Conservation (phyloP, 306 rosid genomes). For the Bauhinia variegata region DNA sequence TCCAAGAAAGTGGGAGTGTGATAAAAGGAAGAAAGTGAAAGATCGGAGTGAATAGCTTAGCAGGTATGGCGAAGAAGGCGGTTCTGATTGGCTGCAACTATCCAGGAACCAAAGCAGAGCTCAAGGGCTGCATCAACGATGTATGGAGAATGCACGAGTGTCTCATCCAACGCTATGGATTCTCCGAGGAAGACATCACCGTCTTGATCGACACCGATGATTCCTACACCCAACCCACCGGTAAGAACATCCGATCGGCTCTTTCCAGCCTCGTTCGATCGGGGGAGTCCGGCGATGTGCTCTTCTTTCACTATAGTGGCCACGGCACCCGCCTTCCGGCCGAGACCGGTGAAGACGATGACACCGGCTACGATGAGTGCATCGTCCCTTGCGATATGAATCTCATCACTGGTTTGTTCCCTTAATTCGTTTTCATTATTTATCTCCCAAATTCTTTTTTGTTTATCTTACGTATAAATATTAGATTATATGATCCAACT, state of each 20-base stretch:
- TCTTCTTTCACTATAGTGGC: slow-evolving; percentile 87
- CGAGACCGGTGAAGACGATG: slow-evolving; percentile 94
- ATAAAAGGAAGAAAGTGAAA: too few species aligned
- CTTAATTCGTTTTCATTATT: too few species aligned
- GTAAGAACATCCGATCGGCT: slow-evolving; percentile 68
- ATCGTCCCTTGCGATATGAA: slow-evolving; percentile 94
- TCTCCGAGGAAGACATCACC: slow-evolving; percentile 64
- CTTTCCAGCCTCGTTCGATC: slow-evolving; percentile 59
- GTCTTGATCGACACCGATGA: slow-evolving; percentile 77
- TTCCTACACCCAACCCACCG: slow-evolving; percentile 78
- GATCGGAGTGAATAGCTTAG: too few species aligned
- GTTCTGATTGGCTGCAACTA: slow-evolving; percentile 89
- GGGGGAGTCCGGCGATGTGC: slow-evolving; percentile 56
- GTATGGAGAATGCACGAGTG: slow-evolving; percentile 66
- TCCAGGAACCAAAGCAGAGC: slow-evolving; percentile 84
- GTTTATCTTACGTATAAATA: too few species aligned
- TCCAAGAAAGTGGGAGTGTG: too few species aligned
- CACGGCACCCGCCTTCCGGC: slow-evolving; percentile 98
- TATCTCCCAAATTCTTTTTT: too few species aligned
- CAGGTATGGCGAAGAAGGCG: slow-evolving; percentile 69
- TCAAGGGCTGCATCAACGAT: slow-evolving; percentile 85
- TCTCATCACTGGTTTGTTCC: slow-evolving; percentile 77
- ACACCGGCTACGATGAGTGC: slow-evolving; percentile 95
- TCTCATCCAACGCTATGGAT: slow-evolving; percentile 66
- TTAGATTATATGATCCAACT: too few species aligned